Base-by-base conservation (phyloP, 202 grass and related monocot species). In the Panicum hallii region DNA sequence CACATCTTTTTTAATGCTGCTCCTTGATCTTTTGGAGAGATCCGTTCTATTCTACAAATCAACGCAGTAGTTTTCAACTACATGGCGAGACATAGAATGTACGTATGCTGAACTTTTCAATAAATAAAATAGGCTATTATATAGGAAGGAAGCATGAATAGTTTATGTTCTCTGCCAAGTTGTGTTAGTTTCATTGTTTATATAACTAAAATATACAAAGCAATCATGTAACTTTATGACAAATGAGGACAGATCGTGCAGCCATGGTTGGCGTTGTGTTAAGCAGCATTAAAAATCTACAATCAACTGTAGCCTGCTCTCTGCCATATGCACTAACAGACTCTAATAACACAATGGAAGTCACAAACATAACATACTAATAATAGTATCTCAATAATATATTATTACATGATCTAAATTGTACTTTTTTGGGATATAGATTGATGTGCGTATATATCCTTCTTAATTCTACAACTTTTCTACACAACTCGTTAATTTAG, bases 181-280 rank as follows among this genome's bases (percentile, higher is more conserved):
- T 83, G 84, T 83, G 47, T 75, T 83, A 53, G 54, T 38, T 84
- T 83, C 61, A 83, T 83, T 83, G 84, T 90, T 79, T 69, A 75
- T 74, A 62, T 75, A 87, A 69, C 11, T 87, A 87, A 68, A 90
- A 70, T 75, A 83, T 83, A 44, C 22, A 68, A 74, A 69, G 69
- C 74, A 87, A 90, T 90, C 79, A 90, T 83, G 84, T 74, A 87
- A 74, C 79, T 90, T 86, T 90, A 83, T 40, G 68, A 74, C 34
- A 83, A 83, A 87, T 68, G 32, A 87, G 61, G 61, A 63, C 67
- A 83, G 60, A 68, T 83, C 74, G 84, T 87, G 84, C 60, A 83
- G 1, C 49, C 79, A 74, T 87, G 67, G 49, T 38, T 79, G 84
- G 79, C 63, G 52, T 43, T 72, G 54, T 67, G 60, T 79, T 86